Conservation (phyloP, 768 basidiomycete species). For the Termitomyces sp. region DNA sequence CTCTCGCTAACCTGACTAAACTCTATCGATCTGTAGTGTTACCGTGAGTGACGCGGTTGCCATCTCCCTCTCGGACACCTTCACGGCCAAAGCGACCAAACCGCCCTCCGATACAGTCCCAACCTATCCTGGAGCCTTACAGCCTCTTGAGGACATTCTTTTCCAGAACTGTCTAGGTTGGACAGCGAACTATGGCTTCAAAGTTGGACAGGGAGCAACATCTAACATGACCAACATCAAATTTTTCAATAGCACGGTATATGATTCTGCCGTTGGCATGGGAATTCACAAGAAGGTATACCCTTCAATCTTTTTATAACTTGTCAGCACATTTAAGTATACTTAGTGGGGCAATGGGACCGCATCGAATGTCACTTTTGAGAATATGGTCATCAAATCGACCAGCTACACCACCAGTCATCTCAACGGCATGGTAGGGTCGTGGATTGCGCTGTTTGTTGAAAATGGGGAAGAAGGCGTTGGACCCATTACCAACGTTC, state of each 20-base stretch:
- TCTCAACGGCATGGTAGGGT: conserved; percentile 11
- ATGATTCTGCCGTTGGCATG: conserved; percentile 13
- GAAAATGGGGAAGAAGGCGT: conserved; percentile 13
- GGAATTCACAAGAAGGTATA: conserved; percentile 14
- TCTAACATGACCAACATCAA: conserved; percentile 9
- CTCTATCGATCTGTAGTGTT: conserved; percentile 5
- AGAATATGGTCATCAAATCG: conserved; percentile 13
- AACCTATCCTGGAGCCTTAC: conserved; percentile 7
- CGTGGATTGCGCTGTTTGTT: conserved; percentile 12
- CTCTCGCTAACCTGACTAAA: not conserved
- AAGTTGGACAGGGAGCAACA: conserved; percentile 14
- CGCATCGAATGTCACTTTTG: conserved; percentile 11
- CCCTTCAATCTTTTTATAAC: not conserved
- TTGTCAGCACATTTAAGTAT: not conserved
- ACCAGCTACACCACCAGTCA: conserved; percentile 9
- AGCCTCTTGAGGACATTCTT: conserved; percentile 3
- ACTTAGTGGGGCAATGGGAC: conserved; percentile 10
- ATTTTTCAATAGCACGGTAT: conserved; percentile 11
- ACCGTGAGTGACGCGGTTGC: conserved; percentile 9
- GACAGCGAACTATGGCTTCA: conserved; percentile 15
- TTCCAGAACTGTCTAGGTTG: conserved; percentile 12
- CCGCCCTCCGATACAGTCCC: conserved; percentile 1
- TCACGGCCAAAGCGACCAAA: conserved; percentile 12
- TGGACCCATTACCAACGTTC: conserved; percentile 11
- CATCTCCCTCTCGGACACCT: conserved; percentile 10